Evolutionary conservation across 2,329 filamentous ascomycete genomes (phyloP).

Genomic region (Claviceps sp.): DNA sequence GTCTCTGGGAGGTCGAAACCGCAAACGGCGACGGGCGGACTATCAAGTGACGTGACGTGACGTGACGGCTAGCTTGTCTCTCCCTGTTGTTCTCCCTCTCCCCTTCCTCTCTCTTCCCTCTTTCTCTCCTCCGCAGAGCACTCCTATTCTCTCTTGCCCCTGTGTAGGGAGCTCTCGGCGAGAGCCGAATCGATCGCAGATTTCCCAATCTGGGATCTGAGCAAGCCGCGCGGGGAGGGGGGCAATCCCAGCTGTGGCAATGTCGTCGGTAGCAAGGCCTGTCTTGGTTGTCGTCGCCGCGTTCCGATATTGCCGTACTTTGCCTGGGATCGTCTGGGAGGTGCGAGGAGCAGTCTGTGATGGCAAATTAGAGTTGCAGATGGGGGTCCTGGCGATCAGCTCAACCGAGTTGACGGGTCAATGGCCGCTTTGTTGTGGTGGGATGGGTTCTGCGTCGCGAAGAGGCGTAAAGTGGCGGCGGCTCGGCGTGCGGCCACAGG

Average conservation of each 20-base stretch:
- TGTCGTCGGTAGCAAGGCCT: not conserved
- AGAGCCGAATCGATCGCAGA: not conserved
- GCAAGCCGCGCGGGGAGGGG: not conserved
- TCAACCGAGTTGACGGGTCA: not conserved
- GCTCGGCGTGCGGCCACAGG: not conserved
- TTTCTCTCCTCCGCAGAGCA: not conserved
- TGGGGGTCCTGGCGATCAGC: not conserved
- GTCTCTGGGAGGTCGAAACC: not conserved
- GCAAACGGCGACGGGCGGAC: not conserved
- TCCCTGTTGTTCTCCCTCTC: not conserved
- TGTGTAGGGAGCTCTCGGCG: too few species aligned
- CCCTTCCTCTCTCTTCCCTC: not conserved
- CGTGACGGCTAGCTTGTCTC: not conserved
- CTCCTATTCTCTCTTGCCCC: too few species aligned
- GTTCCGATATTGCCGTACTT: not conserved
- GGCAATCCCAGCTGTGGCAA: not conserved
- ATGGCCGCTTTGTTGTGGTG: not conserved
- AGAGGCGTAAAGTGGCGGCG: not conserved
- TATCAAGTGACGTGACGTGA: too few species aligned
- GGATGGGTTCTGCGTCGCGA: not conserved
- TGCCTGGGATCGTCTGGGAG: not conserved
- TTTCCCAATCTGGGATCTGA: not conserved
- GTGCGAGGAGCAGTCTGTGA: not conserved
- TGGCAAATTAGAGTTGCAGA: not conserved
- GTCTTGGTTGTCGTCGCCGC: not conserved